Percentiles rank a stretch among this genome's conserved stretches.
These are phyloP conservation scores for Coleophoma cylindrospora DNA, from an alignment of 2,329 filamentous ascomycete genomes.

Conservation along the genomic window DNA sequence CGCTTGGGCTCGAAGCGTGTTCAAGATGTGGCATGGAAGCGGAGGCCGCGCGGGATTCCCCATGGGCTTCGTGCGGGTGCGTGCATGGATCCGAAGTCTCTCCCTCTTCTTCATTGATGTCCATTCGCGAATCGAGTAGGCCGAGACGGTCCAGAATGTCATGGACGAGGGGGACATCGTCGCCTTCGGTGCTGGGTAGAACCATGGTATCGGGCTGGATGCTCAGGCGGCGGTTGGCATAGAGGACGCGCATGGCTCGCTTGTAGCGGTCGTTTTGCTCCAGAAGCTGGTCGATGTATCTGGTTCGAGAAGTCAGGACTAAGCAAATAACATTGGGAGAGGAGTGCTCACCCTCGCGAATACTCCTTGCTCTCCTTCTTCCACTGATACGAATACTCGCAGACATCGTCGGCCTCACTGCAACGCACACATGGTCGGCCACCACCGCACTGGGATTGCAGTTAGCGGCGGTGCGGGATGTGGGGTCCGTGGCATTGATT, in stretches of 20 bases:
- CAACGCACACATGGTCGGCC: not conserved
- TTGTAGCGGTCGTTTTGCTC: not conserved
- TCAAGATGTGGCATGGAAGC: not conserved
- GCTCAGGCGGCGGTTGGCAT: not conserved
- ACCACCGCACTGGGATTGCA: not conserved
- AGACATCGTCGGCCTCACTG: not conserved
- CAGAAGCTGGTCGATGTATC: not conserved
- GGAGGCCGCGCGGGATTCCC: not conserved
- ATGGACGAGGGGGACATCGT: not conserved
- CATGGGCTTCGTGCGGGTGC: not conserved
- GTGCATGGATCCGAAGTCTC: not conserved
- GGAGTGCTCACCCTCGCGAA: not conserved
- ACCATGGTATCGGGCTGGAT: not conserved
- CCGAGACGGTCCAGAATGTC: not conserved
- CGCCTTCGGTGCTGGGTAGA: not conserved
- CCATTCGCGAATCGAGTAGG: not conserved
- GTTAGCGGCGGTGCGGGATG: not conserved
- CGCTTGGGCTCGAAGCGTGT: not conserved
- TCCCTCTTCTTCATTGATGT: not conserved
- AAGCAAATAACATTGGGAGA: no score
- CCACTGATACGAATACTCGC: not conserved
- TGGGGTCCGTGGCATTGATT: not conserved
- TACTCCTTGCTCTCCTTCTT: not conserved
- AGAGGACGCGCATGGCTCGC: not conserved
- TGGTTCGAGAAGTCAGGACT: not conserved